A percentile compares a stretch with the other conserved stretches of the same genome.
Evolutionary conservation across 2,329 filamentous ascomycete species (phyloP).

Genomic region (Niveomyces coronatus): DNA sequence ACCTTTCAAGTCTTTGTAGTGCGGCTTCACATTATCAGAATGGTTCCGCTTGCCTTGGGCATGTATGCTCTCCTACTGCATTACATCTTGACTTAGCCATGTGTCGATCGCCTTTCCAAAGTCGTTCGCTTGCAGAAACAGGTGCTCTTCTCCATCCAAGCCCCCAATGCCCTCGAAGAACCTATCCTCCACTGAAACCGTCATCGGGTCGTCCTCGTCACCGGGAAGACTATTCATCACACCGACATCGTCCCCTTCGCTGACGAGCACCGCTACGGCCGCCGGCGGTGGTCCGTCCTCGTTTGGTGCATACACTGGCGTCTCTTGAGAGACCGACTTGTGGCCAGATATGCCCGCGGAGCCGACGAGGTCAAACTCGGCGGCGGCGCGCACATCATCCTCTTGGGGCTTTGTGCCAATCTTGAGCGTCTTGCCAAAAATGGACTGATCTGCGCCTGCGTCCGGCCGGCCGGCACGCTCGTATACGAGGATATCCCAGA

Average conservation of each 20-base stretch:
- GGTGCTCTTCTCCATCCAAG: slow-evolving; percentile 16
- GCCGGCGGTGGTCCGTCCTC: slow-evolving; percentile 11
- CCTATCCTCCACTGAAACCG: slow-evolving; percentile 12
- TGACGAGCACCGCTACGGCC: background rate
- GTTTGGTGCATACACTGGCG: slow-evolving; percentile 24
- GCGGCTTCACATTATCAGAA: too few relatives aligned
- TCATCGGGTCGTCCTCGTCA: background rate
- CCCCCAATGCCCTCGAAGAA: slow-evolving; percentile 15
- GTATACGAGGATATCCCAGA: slow-evolving; percentile 28
- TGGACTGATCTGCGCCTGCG: slow-evolving; percentile 15
- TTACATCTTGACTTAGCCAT: slow-evolving; percentile 19
- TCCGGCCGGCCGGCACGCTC: slow-evolving; percentile 20
- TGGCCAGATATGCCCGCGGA: slow-evolving; percentile 28
- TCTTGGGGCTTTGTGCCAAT: slow-evolving; percentile 1
- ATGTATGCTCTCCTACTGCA: too few relatives aligned
- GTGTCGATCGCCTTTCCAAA: slow-evolving; percentile 25
- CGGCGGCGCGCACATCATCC: slow-evolving; percentile 13
- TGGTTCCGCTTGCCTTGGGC: too few relatives aligned
- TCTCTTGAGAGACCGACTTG: slow-evolving; percentile 24
- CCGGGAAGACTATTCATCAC: slow-evolving; percentile 4
- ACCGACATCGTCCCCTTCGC: background rate
- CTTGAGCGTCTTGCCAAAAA: slow-evolving; percentile 14
- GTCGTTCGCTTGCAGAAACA: slow-evolving; percentile 24
- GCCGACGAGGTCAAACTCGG: slow-evolving; percentile 26
- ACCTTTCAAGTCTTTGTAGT: background rate